Percentiles rank a stretch among this genome's conserved stretches.
Conservation (phyloP, 208 protist genomes). For the Leishmania turanica region DNA sequence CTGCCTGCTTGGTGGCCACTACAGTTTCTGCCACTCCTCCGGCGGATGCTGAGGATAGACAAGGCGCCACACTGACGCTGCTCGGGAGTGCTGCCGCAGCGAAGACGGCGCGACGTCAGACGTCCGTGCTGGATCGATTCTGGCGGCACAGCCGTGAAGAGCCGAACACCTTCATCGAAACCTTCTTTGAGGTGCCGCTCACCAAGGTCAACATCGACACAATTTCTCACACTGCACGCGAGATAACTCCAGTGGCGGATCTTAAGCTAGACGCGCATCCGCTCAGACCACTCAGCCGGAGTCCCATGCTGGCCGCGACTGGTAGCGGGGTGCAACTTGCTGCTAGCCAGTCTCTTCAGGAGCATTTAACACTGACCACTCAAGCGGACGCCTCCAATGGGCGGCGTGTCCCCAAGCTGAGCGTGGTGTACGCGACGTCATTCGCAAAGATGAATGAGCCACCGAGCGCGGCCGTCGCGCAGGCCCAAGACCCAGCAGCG, state of each 20-base stretch:
- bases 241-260: no score
- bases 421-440: constrained; percentile 4
- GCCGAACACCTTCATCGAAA: constrained; percentile 7
- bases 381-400: background rate
- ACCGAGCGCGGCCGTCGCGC: background rate
- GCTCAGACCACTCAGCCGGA: background rate
- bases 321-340: background rate
- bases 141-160: constrained; percentile 9
- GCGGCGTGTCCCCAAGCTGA: constrained; percentile 9
- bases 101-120: background rate
- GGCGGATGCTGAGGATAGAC: background rate
- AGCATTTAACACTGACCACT: background rate
- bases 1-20: background rate
- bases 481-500: background rate
- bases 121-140: constrained; percentile 8
- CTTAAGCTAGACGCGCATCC: background rate
- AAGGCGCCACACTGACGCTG: background rate
- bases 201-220: constrained; percentile 6
- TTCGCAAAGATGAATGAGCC: background rate
- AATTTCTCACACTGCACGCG: background rate
- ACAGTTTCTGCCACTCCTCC: background rate
- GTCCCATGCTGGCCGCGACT: background rate
- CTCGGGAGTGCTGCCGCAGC: background rate
- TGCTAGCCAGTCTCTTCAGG: background rate
- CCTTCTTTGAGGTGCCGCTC: constrained; percentile 4